These are phyloP conservation scores for Euryodendron excelsum DNA, from an alignment of 148 eudicot genomes.

Conservation along the genomic window DNA sequence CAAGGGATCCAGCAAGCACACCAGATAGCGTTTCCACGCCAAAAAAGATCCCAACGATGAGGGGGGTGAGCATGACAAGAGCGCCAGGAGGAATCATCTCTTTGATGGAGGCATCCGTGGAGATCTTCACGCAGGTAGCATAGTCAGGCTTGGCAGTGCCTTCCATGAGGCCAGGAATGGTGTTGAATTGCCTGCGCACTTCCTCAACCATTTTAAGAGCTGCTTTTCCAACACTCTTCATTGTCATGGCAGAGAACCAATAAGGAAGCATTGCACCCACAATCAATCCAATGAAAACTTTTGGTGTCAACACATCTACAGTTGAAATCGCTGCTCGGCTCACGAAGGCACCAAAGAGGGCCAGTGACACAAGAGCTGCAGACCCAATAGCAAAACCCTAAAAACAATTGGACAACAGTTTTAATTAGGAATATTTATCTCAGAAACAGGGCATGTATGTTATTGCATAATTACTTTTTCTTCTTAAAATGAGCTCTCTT, in stretches of 20 bases:
- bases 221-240: slow-evolving; percentile 98
- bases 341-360: slow-evolving; percentile 87
- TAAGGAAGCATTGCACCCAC: slow-evolving; percentile 99
- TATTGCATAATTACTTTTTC: background rate
- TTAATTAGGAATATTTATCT: background rate
- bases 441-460: background rate
- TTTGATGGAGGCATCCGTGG: slow-evolving; percentile 96
- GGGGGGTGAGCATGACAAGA: slow-evolving; percentile 90
- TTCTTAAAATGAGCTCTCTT: background rate
- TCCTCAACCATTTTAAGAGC: slow-evolving; percentile 97
- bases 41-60: slow-evolving; percentile 78
- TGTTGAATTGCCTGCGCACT: slow-evolving; percentile 91
- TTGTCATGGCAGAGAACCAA: slow-evolving; percentile 99
- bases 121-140: slow-evolving; percentile 92
- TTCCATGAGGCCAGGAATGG: slow-evolving; percentile 94
- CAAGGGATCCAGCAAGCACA: slow-evolving; percentile 86
- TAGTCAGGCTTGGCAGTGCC: slow-evolving; percentile 89
- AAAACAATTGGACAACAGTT: background rate
- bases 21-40: slow-evolving; percentile 92
- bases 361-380: slow-evolving; percentile 91
- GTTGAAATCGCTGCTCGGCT: slow-evolving; percentile 73
- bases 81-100: slow-evolving; percentile 94
- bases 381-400: slow-evolving; percentile 96
- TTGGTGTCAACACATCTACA: slow-evolving; percentile 79
- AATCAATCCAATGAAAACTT: slow-evolving; percentile 82